phyloP scores from a whole-genome alignment of 179 eudicot genomes.

The Dionaea muscipula region DNA sequence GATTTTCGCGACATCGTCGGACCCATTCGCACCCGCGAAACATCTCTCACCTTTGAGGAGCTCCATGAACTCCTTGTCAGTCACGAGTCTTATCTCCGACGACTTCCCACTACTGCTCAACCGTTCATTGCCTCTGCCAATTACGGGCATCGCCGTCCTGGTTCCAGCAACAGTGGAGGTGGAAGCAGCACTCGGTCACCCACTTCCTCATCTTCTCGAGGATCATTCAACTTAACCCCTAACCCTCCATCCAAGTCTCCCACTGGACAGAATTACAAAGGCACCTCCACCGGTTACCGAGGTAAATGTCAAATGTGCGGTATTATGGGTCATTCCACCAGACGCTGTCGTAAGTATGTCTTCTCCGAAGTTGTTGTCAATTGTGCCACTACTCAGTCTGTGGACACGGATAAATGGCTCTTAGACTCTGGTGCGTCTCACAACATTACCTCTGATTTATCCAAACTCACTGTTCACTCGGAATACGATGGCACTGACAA shows the following conservation, averaged over 20 bases:
- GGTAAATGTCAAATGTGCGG: too few species aligned
- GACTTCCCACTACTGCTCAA: background rate
- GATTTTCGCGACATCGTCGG: background rate
- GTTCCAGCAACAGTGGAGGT: background rate
- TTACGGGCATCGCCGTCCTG: background rate
- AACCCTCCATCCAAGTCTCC: too few species aligned
- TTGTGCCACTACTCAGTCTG: too few species aligned
- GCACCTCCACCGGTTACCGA: too few species aligned
- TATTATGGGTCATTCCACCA: background rate
- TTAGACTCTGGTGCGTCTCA: slow-evolving; percentile 11
- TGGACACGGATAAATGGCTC: background rate
- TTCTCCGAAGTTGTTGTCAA: background rate
- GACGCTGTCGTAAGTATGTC: background rate
- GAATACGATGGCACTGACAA: slow-evolving; percentile 9
- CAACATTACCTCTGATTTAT: background rate
- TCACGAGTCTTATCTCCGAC: slow-evolving; percentile 16
- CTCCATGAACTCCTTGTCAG: slow-evolving; percentile 1
- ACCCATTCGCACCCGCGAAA: background rate
- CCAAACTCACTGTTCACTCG: background rate
- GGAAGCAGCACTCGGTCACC: too few species aligned
- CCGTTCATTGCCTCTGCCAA: background rate
- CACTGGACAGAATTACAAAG: too few species aligned
- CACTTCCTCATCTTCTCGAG: too few species aligned
- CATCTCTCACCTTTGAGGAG: background rate
- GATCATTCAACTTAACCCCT: too few species aligned